Evolutionary conservation across 148 eudicot species (phyloP).

Genomic region (Rheum nobile): DNA sequence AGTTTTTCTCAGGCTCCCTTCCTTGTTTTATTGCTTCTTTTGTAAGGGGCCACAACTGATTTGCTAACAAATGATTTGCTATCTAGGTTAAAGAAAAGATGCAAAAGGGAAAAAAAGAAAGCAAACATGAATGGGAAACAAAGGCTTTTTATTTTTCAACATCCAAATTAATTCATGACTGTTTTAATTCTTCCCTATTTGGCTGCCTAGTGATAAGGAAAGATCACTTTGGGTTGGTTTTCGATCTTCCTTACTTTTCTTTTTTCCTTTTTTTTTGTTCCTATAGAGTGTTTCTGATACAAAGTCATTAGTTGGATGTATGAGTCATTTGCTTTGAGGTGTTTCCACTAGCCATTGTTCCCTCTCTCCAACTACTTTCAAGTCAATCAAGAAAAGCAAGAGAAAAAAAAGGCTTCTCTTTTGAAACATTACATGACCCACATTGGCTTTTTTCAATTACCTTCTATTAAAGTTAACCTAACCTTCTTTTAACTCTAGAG

Average conservation of each 20-base stretch:
- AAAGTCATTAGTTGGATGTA: slow-evolving; percentile 5
- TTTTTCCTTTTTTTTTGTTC: not conserved
- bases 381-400: not conserved
- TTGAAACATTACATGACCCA: slow-evolving; percentile 2
- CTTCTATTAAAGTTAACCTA: not conserved
- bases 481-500: not conserved
- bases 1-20: not conserved
- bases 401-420: not conserved
- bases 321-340: slow-evolving; percentile 4
- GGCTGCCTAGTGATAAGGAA: not conserved
- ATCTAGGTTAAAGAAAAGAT: not conserved
- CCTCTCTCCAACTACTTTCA: slow-evolving; percentile 9
- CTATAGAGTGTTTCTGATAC: not conserved
- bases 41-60: not conserved
- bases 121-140: not conserved
- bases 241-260: no score
- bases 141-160: not conserved
- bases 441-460: not conserved
- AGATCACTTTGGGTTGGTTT: not conserved
- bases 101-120: not conserved
- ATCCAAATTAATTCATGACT: not conserved
- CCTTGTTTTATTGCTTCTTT: not conserved
- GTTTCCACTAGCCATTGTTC: slow-evolving; percentile 7
- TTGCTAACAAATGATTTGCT: not conserved
- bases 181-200: not conserved